Percentiles rank a stretch among this genome's conserved stretches.
Conservation (phyloP, 148 eudicot species). For the Tetragonia tetragonoides region DNA sequence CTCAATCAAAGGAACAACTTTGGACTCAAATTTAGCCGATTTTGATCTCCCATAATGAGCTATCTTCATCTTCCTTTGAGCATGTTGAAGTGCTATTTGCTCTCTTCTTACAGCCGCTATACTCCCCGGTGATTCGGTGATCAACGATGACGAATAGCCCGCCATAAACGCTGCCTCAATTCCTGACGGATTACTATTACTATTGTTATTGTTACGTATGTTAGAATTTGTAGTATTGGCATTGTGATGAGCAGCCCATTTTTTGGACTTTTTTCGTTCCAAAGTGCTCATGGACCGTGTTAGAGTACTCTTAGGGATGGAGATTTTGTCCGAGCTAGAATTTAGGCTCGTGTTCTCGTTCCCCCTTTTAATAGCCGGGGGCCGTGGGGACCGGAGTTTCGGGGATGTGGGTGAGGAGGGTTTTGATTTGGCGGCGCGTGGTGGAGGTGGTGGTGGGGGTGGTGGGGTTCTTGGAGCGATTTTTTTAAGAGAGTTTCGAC, state of each 20-base stretch:
- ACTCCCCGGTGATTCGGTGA: slow-evolving; percentile 35
- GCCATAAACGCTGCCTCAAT: slow-evolving; percentile 4
- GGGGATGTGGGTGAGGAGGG: slow-evolving; percentile 33
- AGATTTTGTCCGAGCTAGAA: slow-evolving; percentile 29
- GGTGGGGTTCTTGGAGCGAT: slow-evolving; percentile 24
- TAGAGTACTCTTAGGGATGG: slow-evolving; percentile 20
- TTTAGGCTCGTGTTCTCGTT: slow-evolving; percentile 26
- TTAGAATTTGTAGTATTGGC: too few relatives aligned
- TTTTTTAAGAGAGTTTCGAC: slow-evolving; percentile 41
- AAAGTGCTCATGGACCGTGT: slow-evolving; percentile 24
- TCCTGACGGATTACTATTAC: neutral
- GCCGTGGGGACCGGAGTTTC: slow-evolving; percentile 31
- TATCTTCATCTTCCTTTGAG: slow-evolving; percentile 38
- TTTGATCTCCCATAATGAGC: slow-evolving; percentile 42
- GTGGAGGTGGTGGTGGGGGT: slow-evolving; percentile 24
- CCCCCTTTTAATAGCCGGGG: slow-evolving; percentile 31
- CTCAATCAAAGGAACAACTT: slow-evolving; percentile 24
- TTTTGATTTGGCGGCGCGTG: neutral
- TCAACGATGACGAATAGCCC: slow-evolving; percentile 28
- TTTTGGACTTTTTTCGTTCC: slow-evolving; percentile 34
- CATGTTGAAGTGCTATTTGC: slow-evolving; percentile 33
- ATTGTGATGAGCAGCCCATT: neutral
- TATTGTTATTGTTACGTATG: neutral
- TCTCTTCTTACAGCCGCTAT: slow-evolving; percentile 36
- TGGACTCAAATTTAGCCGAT: slow-evolving; percentile 32